Evolutionary conservation across 257 asterid species (phyloP).

Genomic region (Datura wrightii): DNA sequence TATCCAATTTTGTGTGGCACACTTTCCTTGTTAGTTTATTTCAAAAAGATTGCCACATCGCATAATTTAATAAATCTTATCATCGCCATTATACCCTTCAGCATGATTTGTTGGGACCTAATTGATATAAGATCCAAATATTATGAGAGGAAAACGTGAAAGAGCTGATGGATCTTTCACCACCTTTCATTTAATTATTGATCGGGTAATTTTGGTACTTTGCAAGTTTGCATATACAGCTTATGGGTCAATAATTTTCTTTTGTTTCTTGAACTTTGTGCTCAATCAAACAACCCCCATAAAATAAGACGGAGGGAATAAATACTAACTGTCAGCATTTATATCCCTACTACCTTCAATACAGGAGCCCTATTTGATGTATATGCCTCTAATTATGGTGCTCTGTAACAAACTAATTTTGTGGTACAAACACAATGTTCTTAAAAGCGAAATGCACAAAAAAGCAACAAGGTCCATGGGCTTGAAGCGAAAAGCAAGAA

Average conservation of each 20-base stretch:
- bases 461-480: not conserved
- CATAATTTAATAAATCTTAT: not conserved
- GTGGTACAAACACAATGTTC: not conserved
- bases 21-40: not conserved
- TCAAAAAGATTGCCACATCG: not conserved
- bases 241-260: constrained; percentile 1
- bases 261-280: not conserved
- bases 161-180: not conserved
- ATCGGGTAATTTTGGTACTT: not conserved
- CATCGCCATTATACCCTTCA: not conserved
- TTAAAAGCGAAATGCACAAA: not conserved
- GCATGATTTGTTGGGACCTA: not conserved
- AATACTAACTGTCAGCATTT: not conserved
- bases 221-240: not conserved
- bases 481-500: not conserved
- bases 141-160: not conserved
- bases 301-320: not conserved
- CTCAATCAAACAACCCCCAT: not conserved
- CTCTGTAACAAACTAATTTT: not conserved
- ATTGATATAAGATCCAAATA: not conserved
- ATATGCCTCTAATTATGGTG: not conserved
- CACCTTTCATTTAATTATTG: not conserved
- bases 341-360: not conserved
- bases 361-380: not conserved
- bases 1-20: not conserved